phyloP scores from a whole-genome alignment of 2,329 filamentous ascomycete genomes.

The Apiospora rasikravindrae region DNA sequence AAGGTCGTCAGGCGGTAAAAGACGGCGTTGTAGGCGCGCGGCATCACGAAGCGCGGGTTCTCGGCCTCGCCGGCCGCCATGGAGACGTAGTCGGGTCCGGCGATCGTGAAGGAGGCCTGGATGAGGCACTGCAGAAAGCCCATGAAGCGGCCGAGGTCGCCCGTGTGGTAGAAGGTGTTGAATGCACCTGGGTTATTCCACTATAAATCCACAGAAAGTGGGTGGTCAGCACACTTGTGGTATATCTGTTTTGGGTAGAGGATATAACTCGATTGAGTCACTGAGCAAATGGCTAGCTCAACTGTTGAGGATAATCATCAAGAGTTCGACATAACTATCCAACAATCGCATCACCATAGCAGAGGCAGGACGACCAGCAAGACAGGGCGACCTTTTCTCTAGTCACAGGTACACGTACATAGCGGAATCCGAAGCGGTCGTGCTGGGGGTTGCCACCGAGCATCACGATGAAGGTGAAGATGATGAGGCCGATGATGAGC shows the following conservation, averaged over 20 bases:
- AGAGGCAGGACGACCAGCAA: too few relatives aligned
- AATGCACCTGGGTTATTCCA: conserved; percentile 75
- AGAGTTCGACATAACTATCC: not conserved
- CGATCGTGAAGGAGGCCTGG: conserved; percentile 69
- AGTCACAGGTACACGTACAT: too few relatives aligned
- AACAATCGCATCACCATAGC: too few relatives aligned
- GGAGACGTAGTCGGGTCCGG: conserved; percentile 64
- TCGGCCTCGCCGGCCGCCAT: conserved; percentile 72
- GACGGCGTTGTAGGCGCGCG: conserved; percentile 76
- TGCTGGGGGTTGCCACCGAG: conserved; percentile 78
- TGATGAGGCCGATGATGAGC: conserved; percentile 71
- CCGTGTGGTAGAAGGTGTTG: conserved; percentile 66
- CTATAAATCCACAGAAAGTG: conserved; percentile 42
- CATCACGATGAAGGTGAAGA: conserved; percentile 84
- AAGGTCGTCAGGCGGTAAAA: conserved; percentile 80
- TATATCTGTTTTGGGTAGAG: too few relatives aligned
- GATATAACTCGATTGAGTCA: not conserved
- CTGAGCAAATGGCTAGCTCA: not conserved
- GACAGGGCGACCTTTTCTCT: too few relatives aligned
- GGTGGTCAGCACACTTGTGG: conserved; percentile 29
- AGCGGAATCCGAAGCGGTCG: conserved; percentile 74
- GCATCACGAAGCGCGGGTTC: conserved; percentile 72
- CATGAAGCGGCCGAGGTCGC: conserved; percentile 71
- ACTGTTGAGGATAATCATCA: not conserved
- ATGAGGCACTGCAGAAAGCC: conserved; percentile 80